A percentile compares a stretch with the other conserved stretches of the same genome.
Evolutionary conservation across 2,329 filamentous ascomycete genomes (phyloP).

Genomic region (Diplodia scrobiculata): DNA sequence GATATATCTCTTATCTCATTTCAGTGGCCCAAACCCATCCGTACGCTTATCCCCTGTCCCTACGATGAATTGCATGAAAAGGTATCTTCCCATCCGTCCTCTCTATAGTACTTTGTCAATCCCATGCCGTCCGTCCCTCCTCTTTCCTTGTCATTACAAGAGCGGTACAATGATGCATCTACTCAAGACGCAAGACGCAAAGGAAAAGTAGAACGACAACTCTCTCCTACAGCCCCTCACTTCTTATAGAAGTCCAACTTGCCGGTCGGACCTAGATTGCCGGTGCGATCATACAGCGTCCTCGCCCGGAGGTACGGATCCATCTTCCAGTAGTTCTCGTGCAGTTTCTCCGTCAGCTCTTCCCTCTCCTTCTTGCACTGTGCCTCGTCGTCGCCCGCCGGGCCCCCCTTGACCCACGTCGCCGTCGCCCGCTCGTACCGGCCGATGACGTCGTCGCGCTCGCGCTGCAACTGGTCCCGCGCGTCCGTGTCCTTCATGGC

Average conservation of each 20-base stretch:
- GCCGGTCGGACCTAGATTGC: constrained; percentile 69
- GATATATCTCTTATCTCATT: not conserved
- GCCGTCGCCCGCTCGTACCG: constrained; percentile 74
- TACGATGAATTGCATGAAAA: not conserved
- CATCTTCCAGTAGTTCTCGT: constrained; percentile 80
- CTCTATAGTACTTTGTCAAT: not conserved
- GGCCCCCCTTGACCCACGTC: constrained; percentile 65
- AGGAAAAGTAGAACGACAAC: not conserved
- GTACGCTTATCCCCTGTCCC: not conserved
- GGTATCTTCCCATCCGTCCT: not conserved
- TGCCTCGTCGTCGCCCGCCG: constrained; percentile 45
- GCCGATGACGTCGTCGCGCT: constrained; percentile 66
- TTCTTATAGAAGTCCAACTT: constrained; percentile 69
- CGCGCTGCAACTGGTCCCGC: constrained; percentile 63
- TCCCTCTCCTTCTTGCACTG: constrained; percentile 61
- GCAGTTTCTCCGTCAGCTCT: constrained; percentile 64
- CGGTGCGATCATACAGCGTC: constrained; percentile 80
- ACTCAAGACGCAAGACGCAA: not conserved
- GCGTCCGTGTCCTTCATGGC: constrained; percentile 65
- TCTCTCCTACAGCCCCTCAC: constrained; percentile 29
- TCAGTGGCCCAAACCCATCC: not conserved
- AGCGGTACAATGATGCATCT: not conserved
- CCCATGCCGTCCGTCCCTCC: not conserved
- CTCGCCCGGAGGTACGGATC: constrained; percentile 84
- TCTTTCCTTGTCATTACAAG: not conserved